Evolutionary conservation across 805 yeast species (phyloP).

Genomic region (Helenozyma rhizophorensis): DNA sequence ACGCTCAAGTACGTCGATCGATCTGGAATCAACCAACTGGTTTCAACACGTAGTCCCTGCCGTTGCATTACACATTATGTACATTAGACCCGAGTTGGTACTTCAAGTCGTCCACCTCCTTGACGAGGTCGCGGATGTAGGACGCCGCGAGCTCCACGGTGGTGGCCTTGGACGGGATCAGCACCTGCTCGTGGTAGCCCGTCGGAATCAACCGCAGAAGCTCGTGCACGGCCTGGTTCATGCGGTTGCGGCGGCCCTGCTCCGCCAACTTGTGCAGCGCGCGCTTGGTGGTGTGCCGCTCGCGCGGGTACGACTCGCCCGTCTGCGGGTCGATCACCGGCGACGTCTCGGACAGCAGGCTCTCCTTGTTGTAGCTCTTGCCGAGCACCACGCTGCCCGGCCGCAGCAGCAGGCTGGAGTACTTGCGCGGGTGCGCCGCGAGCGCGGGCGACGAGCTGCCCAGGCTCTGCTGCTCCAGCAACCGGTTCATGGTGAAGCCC

Average conservation of each 20-base stretch:
- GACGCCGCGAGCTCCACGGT: slow-evolving; percentile 86
- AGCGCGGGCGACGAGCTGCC: slow-evolving; percentile 1
- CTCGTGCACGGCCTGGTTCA: slow-evolving; percentile 82
- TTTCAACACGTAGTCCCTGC: too few species aligned
- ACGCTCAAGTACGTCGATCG: too few species aligned
- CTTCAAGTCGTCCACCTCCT: slow-evolving; percentile 23
- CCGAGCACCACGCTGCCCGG: background rate
- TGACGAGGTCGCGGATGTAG: slow-evolving; percentile 47
- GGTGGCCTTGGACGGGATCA: slow-evolving; percentile 85
- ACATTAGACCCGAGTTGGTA: background rate
- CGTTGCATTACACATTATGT: too few species aligned
- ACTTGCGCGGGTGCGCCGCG: too few species aligned
- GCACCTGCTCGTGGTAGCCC: slow-evolving; percentile 47
- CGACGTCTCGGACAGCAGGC: slow-evolving; percentile 17
- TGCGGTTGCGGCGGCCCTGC: slow-evolving; percentile 90
- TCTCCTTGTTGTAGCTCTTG: background rate
- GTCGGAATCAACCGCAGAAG: slow-evolving; percentile 67
- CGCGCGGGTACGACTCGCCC: slow-evolving; percentile 4
- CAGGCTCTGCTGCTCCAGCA: slow-evolving; percentile 30
- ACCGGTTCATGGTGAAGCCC: slow-evolving; percentile 45
- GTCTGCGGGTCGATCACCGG: slow-evolving; percentile 13
- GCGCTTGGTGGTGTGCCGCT: slow-evolving; percentile 48
- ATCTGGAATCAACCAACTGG: too few species aligned
- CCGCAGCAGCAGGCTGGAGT: background rate
- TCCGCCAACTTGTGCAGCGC: slow-evolving; percentile 89